Percentiles rank a stretch among this genome's conserved stretches.
phyloP scores from a whole-genome alignment of 164 flowering plant species.

The Umbellularia californica region DNA sequence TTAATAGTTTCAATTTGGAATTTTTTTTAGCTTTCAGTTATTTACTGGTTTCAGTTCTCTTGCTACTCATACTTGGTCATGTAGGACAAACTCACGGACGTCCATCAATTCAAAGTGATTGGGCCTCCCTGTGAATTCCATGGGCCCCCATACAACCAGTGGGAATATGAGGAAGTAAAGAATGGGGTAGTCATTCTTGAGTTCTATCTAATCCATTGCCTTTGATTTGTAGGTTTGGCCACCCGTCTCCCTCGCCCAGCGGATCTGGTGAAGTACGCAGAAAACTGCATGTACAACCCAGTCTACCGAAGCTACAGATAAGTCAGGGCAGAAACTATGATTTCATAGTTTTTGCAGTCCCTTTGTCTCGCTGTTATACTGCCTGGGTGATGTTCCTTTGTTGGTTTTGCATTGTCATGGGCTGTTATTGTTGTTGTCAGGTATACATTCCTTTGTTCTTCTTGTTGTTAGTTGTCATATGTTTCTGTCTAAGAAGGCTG shows the following conservation, averaged over 20 bases:
- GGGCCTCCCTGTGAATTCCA: not conserved
- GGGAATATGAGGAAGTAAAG: not conserved
- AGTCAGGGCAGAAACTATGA: not conserved
- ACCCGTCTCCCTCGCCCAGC: constrained; percentile 79
- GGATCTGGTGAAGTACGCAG: constrained; percentile 72
- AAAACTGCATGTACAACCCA: constrained; percentile 94
- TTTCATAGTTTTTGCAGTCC: not conserved
- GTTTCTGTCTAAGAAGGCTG: no score
- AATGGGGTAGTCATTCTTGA: no score
- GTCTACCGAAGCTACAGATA: constrained; percentile 57
- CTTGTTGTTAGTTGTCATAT: no score
- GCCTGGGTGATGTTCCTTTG: not conserved
- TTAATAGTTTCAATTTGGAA: not conserved
- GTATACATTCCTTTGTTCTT: not conserved
- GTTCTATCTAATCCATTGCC: not conserved
- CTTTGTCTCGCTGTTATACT: not conserved
- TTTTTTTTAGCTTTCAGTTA: no score
- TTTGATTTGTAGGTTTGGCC: constrained; percentile 55
- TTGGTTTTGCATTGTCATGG: not conserved
- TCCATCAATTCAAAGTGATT: not conserved
- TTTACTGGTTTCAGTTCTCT: not conserved
- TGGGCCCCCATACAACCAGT: not conserved
- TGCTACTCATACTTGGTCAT: not conserved
- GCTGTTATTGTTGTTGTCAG: not conserved
- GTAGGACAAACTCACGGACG: not conserved